phyloP scores from a whole-genome alignment of 257 asterid genomes.

The Leonotis leonurus region DNA sequence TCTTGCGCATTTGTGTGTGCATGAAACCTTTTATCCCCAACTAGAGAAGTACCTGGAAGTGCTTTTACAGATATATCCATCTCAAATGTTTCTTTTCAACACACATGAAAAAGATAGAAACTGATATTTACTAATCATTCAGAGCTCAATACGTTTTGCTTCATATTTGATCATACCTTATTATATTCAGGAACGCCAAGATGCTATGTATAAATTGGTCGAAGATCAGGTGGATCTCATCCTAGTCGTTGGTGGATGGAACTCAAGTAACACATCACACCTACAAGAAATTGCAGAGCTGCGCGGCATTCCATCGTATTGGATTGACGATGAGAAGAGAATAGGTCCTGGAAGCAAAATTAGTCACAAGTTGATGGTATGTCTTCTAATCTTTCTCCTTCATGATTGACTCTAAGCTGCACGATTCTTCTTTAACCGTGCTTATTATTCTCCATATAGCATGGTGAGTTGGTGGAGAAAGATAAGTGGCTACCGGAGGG shows the following conservation, averaged over 20 bases:
- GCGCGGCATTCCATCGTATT: constrained; percentile 88
- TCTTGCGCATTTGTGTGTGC: not conserved
- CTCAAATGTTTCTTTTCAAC: not conserved
- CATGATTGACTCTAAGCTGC: not conserved
- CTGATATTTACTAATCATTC: not conserved
- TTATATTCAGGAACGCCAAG: constrained; percentile 79
- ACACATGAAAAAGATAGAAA: not conserved
- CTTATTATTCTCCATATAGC: constrained; percentile 40
- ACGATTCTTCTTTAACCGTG: not conserved
- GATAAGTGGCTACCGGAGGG: constrained; percentile 87
- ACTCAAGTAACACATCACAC: constrained; percentile 99
- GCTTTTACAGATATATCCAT: not conserved
- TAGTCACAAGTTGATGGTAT: constrained; percentile 71
- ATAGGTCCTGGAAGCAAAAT: constrained; percentile 91
- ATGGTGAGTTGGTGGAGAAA: constrained; percentile 94
- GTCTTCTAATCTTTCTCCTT: constrained; percentile 5
- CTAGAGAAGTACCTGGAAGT: not conserved
- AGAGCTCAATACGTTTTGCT: constrained; percentile 1
- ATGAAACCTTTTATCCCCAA: not conserved
- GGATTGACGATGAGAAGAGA: constrained; percentile 86
- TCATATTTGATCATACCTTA: constrained; percentile 12
- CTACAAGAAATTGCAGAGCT: constrained; percentile 93
- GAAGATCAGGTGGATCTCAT: constrained; percentile 73
- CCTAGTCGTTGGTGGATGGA: constrained; percentile 96
- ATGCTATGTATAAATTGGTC: constrained; percentile 96